Evolutionary conservation across 805 yeast species (phyloP).

Genomic region (Myxozyma neglecta): DNA sequence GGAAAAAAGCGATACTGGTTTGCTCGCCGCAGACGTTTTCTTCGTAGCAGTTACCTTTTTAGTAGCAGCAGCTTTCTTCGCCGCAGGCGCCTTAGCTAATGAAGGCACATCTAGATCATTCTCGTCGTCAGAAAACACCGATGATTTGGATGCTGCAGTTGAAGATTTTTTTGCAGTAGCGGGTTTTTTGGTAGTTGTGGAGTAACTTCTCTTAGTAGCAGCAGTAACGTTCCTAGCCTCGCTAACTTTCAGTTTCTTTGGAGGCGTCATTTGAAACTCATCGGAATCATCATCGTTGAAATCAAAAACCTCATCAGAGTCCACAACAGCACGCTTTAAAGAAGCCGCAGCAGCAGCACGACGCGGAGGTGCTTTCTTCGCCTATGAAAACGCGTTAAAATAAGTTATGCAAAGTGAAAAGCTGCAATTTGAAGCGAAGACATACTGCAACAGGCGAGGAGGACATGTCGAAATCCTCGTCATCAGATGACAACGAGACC

Average conservation of each 20-base stretch:
- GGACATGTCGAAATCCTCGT: slow-evolving; percentile 14
- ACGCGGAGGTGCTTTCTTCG: slow-evolving; percentile 18
- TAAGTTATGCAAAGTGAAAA: background rate
- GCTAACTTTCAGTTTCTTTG: slow-evolving; percentile 14
- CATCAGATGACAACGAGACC: slow-evolving; percentile 24
- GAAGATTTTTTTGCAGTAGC: slow-evolving; percentile 2
- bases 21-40: background rate
- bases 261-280: slow-evolving; percentile 20
- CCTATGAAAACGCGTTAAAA: background rate
- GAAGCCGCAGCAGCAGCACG: slow-evolving; percentile 28
- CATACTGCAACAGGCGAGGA: slow-evolving; percentile 20
- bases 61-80: background rate
- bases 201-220: background rate
- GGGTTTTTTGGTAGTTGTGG: slow-evolving; percentile 8
- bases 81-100: background rate
- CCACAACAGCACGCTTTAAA: slow-evolving; percentile 22
- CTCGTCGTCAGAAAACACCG: slow-evolving; percentile 7
- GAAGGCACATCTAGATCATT: background rate
- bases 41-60: background rate
- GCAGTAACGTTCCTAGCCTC: slow-evolving; percentile 14
- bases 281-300: slow-evolving; percentile 19
- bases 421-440: background rate
- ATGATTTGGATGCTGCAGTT: background rate
- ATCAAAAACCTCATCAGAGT: slow-evolving; percentile 24
- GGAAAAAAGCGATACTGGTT: background rate